Evolutionary conservation across 2,329 filamentous ascomycete species (phyloP).

Genomic region (Sporothrix phasma): DNA sequence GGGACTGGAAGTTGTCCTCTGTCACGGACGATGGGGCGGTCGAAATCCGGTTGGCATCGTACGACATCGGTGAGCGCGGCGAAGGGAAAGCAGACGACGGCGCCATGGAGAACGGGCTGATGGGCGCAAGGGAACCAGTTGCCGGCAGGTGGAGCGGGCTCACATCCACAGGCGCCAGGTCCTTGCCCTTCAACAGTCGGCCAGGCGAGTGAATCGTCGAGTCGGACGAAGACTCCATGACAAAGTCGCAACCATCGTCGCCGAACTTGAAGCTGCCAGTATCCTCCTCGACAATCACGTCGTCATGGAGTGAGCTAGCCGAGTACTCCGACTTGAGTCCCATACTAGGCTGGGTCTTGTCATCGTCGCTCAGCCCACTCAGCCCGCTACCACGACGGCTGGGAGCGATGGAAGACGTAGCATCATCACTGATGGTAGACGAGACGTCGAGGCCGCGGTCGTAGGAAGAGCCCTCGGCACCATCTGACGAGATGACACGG

Average conservation of each 20-base stretch:
- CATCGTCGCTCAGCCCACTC: slow-evolving; percentile 36
- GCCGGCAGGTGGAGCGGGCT: slow-evolving; percentile 36
- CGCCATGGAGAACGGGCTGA: slow-evolving; percentile 56
- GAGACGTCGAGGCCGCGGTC: slow-evolving; percentile 10
- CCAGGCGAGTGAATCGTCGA: slow-evolving; percentile 38
- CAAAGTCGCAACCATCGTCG: slow-evolving; percentile 17
- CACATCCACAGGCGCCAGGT: slow-evolving; percentile 43
- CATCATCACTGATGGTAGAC: slow-evolving; percentile 15
- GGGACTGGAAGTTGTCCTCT: slow-evolving; percentile 62
- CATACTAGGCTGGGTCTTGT: slow-evolving; percentile 27
- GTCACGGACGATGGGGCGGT: slow-evolving; percentile 65
- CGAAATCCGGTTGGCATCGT: slow-evolving; percentile 62
- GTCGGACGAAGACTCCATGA: slow-evolving; percentile 28
- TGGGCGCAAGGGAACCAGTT: slow-evolving; percentile 34
- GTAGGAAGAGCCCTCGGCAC: background rate
- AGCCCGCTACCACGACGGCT: slow-evolving; percentile 39
- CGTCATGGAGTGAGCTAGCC: slow-evolving; percentile 41
- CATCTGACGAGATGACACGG: slow-evolving; percentile 16
- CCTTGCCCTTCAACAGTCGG: slow-evolving; percentile 32
- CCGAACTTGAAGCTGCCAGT: slow-evolving; percentile 27
- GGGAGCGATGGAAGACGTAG: slow-evolving; percentile 21
- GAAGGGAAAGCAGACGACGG: slow-evolving; percentile 55
- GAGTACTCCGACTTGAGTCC: slow-evolving; percentile 41
- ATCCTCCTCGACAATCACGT: slow-evolving; percentile 40
- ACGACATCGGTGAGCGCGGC: slow-evolving; percentile 57